Evolutionary conservation across 179 eudicot species (phyloP).

Genomic region (Silene noctiflora): DNA sequence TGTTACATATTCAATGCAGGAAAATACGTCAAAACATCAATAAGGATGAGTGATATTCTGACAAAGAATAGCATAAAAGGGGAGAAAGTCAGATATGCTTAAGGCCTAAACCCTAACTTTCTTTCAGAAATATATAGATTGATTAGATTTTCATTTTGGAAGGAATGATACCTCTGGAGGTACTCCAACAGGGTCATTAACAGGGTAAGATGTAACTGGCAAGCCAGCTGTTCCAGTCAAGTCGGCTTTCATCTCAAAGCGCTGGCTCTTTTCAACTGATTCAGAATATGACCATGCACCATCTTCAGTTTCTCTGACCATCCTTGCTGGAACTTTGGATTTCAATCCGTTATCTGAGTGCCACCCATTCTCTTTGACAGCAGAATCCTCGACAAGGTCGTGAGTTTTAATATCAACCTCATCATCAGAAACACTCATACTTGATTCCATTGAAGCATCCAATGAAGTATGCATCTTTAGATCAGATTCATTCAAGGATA

Average conservation of each 20-base stretch:
- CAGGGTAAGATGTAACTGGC: conserved; percentile 35
- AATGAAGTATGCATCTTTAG: conserved; percentile 38
- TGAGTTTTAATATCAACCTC: conserved; percentile 56
- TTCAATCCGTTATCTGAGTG: conserved; percentile 80
- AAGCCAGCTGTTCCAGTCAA: conserved; percentile 33
- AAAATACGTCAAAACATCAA: neutral
- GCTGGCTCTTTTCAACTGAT: conserved; percentile 23
- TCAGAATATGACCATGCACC: conserved; percentile 30
- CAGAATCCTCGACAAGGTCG: conserved; percentile 38
- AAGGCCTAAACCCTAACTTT: neutral
- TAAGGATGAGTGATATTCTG: neutral
- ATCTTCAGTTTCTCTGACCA: conserved; percentile 42
- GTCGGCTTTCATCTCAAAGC: conserved; percentile 35
- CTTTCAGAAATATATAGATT: neutral
- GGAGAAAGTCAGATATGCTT: neutral
- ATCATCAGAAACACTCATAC: conserved; percentile 58
- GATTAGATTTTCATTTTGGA: neutral
- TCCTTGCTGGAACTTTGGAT: conserved; percentile 59
- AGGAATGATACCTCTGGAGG: conserved; percentile 82
- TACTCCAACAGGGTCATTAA: conserved; percentile 59
- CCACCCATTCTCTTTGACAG: conserved; percentile 51
- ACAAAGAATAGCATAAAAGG: neutral
- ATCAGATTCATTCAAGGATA: conserved; percentile 58
- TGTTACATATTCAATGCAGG: neutral
- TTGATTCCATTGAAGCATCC: conserved; percentile 50